A percentile compares a stretch with the other conserved stretches of the same genome.
phyloP scores from a whole-genome alignment of 2,329 filamentous ascomycete species.

The Claviceps digitariae region DNA sequence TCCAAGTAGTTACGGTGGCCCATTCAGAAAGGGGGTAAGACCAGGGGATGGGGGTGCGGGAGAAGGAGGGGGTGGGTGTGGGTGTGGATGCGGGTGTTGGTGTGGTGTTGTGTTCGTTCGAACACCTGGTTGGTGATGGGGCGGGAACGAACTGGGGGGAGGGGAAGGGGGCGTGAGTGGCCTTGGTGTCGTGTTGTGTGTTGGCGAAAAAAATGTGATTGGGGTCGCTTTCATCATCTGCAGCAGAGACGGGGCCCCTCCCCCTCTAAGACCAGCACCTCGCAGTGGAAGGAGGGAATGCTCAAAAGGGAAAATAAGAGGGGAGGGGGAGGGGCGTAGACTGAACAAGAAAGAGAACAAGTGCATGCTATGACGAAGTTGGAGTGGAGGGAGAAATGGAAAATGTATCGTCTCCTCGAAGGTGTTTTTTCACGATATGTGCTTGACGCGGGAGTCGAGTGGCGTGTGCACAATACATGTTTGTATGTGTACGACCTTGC shows the following conservation, averaged over 20 bases:
- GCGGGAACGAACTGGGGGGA: not conserved
- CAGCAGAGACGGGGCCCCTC: not conserved
- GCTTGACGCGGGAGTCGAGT: too few species aligned
- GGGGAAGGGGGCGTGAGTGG: not conserved
- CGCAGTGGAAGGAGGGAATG: not conserved
- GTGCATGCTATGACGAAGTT: too few species aligned
- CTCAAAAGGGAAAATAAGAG: not conserved
- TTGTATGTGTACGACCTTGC: not conserved
- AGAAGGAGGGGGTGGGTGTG: not conserved
- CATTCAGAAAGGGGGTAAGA: not conserved
- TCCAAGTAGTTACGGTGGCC: not conserved
- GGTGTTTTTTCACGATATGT: too few species aligned
- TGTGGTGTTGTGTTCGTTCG: not conserved
- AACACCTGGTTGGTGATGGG: not conserved
- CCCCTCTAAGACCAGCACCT: not conserved
- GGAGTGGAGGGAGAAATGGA: too few species aligned
- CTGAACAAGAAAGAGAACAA: too few species aligned
- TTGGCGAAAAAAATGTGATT: not conserved
- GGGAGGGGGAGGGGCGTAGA: too few species aligned
- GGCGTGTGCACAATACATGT: not conserved
- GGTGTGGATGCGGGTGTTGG: not conserved
- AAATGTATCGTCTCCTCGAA: too few species aligned
- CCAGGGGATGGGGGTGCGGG: not conserved
- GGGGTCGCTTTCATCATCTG: not conserved
- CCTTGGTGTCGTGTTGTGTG: not conserved